A percentile compares a stretch with the other conserved stretches of the same genome.
These are phyloP conservation scores for Phytopythium ostracodes DNA, from an alignment of 352 stramenopile species.

Conservation along the genomic window DNA sequence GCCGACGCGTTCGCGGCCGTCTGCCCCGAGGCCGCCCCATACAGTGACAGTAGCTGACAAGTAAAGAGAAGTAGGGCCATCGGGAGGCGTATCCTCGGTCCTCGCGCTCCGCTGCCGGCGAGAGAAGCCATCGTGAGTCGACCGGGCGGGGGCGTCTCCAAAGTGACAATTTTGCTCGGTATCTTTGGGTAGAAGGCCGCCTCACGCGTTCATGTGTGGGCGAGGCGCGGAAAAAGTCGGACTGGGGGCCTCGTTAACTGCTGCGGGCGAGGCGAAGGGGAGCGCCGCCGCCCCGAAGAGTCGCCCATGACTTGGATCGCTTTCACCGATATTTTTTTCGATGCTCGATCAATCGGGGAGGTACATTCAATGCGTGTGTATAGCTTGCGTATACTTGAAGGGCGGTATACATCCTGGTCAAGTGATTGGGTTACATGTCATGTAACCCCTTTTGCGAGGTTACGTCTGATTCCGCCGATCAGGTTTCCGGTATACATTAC, in stretches of 20 bases:
- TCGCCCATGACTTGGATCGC: not conserved
- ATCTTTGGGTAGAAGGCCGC: too few relatives aligned
- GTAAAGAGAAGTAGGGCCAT: not conserved
- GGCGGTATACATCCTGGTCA: too few relatives aligned
- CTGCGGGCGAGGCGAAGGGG: too few relatives aligned
- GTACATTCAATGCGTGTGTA: too few relatives aligned
- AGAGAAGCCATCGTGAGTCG: not conserved
- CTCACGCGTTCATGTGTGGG: not conserved
- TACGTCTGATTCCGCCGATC: too few relatives aligned
- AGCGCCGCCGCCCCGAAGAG: not conserved
- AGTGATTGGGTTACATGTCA: too few relatives aligned
- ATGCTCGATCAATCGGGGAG: too few relatives aligned
- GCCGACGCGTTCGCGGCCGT: not conserved
- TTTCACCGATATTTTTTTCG: too few relatives aligned
- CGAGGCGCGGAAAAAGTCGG: not conserved
- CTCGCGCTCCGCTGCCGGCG: not conserved
- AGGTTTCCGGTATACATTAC: too few relatives aligned
- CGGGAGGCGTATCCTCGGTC: not conserved
- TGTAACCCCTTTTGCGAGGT: too few relatives aligned
- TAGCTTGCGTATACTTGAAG: too few relatives aligned
- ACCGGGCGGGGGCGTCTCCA: not conserved
- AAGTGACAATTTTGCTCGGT: too few relatives aligned
- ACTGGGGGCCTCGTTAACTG: not conserved
- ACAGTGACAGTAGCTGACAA: not conserved
- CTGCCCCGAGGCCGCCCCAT: not conserved